Conservation (phyloP, 139 green algal species). For the Coelastrella sp. region DNA sequence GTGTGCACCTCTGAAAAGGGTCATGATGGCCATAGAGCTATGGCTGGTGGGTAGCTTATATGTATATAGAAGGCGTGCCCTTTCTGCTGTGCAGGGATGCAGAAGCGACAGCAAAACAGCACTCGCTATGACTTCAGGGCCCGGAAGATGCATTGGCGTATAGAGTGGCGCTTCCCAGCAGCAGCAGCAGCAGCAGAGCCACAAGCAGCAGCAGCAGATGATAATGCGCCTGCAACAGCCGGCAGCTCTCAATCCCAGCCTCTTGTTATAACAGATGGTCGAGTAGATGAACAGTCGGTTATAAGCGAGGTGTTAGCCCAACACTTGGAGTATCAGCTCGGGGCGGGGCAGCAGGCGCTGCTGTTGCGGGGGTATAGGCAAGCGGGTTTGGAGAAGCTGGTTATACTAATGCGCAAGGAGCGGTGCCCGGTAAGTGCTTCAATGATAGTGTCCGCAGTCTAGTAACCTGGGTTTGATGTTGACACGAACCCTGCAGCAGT, state of each 20-base stretch:
- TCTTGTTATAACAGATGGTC: constrained; percentile 24
- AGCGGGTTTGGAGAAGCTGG: constrained; percentile 4
- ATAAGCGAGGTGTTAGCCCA: constrained; percentile 47
- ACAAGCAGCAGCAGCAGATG: constrained; percentile 31
- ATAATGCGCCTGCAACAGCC: background rate
- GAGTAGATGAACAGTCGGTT: constrained; percentile 50
- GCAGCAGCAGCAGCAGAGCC: constrained; percentile 24
- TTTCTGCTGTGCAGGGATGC: constrained; percentile 61
- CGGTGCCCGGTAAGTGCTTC: constrained; percentile 55
- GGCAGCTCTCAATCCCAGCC: background rate
- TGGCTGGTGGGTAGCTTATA: background rate
- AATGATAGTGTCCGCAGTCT: too few species aligned
- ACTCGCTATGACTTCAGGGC: constrained; percentile 66
- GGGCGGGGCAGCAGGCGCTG: constrained; percentile 47
- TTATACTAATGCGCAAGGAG: constrained; percentile 54
- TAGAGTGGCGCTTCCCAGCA: constrained; percentile 75
- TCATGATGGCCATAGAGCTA: too few species aligned
- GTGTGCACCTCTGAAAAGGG: too few species aligned
- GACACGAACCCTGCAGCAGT: too few species aligned
- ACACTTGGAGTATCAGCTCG: constrained; percentile 55
- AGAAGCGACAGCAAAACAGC: constrained; percentile 65
- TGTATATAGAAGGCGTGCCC: background rate
- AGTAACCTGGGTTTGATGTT: too few species aligned
- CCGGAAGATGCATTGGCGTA: constrained; percentile 68
- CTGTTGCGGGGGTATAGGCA: constrained; percentile 53